Base-by-base conservation (phyloP, 202 grass and related monocot genomes). In the Alloteropsis angusta region DNA sequence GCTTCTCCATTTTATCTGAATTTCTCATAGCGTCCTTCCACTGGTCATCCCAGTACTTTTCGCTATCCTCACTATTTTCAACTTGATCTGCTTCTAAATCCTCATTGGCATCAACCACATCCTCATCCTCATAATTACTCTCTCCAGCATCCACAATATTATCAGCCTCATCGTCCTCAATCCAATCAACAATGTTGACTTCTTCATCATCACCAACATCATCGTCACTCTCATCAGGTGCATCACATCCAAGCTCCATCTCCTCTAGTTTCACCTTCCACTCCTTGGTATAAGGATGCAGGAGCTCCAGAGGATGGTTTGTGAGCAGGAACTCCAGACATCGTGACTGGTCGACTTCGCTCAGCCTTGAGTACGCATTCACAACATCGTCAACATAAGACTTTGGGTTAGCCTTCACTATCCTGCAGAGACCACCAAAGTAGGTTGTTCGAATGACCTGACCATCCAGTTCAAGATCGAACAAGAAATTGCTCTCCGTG, bases 181-280 rank as follows among this genome's bases (percentile, higher is more conserved):
- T 19, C 86, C 86, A 88, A 70, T 92, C 85, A 26, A 75, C 7
- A 18, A 83, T 11, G 30, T 61, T 69, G 9, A 36, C 35, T 5
- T 36, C 35, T 5, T 49, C 21, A 0, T 77, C 72, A 49, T 80
- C 64, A 32, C 49, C 80, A 15, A 53, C n/a, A 17, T 89, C 88
- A 58, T 79, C 68, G 2, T 93, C 88, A 7, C 87, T 92, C 44
- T 89, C 91, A 71, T 93, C 95, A 25, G 95, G 95, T 0, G 89
- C 92, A 58, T 98, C 95, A 39, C 95, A 98, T 19, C 95, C 95
- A 38, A 94, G 67, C 72, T 98, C 95, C 85, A 94, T 83, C 48
- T 98, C 95, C 83, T 97, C 95, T 14, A 98, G 80, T 85, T 94
- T 98, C 68, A 92, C 61, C 64, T 98, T 98, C 92, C 95, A 95